These are phyloP conservation scores for Sparassis latifolia DNA, from an alignment of 1,284 basidiomycete genomes.

Conservation along the genomic window DNA sequence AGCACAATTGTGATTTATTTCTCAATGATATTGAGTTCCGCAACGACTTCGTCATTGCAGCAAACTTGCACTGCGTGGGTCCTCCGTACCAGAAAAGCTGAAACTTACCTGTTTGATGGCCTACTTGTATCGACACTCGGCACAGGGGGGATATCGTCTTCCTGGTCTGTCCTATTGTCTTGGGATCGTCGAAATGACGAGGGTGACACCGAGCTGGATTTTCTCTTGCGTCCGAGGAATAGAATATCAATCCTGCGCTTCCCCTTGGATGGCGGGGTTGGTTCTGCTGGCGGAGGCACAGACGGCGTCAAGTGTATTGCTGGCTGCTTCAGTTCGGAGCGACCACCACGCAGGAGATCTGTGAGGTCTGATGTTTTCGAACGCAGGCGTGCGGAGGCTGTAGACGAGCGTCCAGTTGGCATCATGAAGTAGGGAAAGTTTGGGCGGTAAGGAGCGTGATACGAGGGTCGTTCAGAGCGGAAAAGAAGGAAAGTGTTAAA, in stretches of 20 bases:
- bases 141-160: slow-evolving; percentile 8
- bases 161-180: slow-evolving; percentile 1
- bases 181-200: slow-evolving; percentile 8
- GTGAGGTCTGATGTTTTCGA: slow-evolving; percentile 30
- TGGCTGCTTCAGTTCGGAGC: slow-evolving; percentile 7
- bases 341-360: slow-evolving; percentile 23
- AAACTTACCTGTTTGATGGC: slow-evolving; percentile 4
- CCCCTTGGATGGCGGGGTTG: slow-evolving; percentile 15
- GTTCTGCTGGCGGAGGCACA: slow-evolving; percentile 9
- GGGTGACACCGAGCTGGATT: slow-evolving; percentile 19
- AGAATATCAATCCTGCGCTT: slow-evolving; percentile 16
- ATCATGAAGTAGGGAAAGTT: background rate
- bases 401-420: background rate
- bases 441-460: background rate
- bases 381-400: slow-evolving; percentile 19
- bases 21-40: too few species aligned
- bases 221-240: slow-evolving; percentile 23
- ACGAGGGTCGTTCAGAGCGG: background rate
- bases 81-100: background rate
- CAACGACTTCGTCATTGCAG: too few species aligned
- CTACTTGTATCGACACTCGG: background rate
- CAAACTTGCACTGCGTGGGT: too few species aligned
- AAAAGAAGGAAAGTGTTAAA: slow-evolving; percentile 2
- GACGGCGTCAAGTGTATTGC: slow-evolving; percentile 13
- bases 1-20: too few species aligned